Percentiles rank a stretch among this genome's conserved stretches.
These are phyloP conservation scores for Eutrema salsugineum DNA, from an alignment of 441 rosid genomes.

Conservation along the genomic window DNA sequence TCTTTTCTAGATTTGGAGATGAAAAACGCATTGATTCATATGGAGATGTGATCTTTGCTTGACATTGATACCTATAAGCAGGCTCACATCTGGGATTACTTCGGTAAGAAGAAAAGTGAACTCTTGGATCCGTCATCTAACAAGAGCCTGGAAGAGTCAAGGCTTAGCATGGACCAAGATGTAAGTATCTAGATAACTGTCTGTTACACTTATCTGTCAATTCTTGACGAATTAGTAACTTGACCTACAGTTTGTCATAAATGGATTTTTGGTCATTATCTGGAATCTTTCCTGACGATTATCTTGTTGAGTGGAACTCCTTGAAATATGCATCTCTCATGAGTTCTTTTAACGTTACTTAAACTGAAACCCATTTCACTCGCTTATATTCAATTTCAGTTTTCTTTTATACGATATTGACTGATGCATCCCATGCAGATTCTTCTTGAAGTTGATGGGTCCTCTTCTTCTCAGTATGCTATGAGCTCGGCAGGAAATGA, in stretches of 20 bases:
- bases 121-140: slow-evolving; percentile 39
- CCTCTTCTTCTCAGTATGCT: slow-evolving; percentile 38
- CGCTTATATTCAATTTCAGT: neutral
- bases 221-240: neutral
- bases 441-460: slow-evolving; percentile 56
- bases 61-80: slow-evolving; percentile 43
- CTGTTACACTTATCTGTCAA: neutral
- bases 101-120: slow-evolving; percentile 40
- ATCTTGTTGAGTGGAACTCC: neutral
- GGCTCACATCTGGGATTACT: slow-evolving; percentile 75
- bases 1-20: neutral
- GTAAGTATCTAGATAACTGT: slow-evolving; percentile 52
- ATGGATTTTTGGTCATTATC: neutral
- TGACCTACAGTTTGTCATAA: neutral
- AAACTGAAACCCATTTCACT: neutral
- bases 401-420: slow-evolving; percentile 2
- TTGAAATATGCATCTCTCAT: slow-evolving; percentile 1
- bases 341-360: neutral
- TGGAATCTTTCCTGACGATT: neutral
- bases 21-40: neutral
- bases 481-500: slow-evolving; percentile 51
- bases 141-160: slow-evolving; percentile 56
- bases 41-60: slow-evolving; percentile 29
- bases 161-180: slow-evolving; percentile 90
- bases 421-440: slow-evolving; percentile 37